Evolutionary conservation across 1,284 basidiomycete species (phyloP), one percentile per base, ranked within the genome.

Genomic region (Irpex lacteus): DNA sequence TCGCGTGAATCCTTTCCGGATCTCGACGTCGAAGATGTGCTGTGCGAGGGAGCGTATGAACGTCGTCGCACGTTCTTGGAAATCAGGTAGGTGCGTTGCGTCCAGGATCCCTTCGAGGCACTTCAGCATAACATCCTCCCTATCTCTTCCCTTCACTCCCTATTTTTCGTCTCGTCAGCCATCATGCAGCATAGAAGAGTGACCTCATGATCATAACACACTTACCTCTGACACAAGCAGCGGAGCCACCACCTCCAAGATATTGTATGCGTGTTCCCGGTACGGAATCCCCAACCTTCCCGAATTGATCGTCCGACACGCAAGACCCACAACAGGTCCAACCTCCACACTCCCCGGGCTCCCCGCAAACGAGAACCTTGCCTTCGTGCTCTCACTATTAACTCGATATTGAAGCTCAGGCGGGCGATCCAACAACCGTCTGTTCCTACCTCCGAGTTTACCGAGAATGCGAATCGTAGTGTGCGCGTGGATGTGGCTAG

Each of bases 391-490:
- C 59, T 91, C 87, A 0, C 90, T 87, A 65, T 87, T 83, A 57
- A 88, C 81, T 21, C 82, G 84, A 75, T 91, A 98, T 49, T 87
- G 83, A 56, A 99, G 79, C 44, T 86, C 75, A 3, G 92, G 91
- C 58, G 96, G 94, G 65, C 93, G 92, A 65, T 91, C 88, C 67
- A 98, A 82, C 63, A 98, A 83, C 50, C 92, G 88, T 47, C 98
- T 85, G 75, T 99, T 99, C 38, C 98, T 82, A 0, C 98, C 98
- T 15, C 98, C 98, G 18, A 99, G 82, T 77, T 99, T 99, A 59
- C 98, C 98, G 4, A 99, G 82, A 64, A 99, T 98, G 53, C 98
- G 92, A 72, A 98, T 94, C 3, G 97, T 96, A 8, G 94, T 96
- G 75, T 98, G 95, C 2, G 98, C 92, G 67, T 97, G 94, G 69